These are phyloP conservation scores for Schizosaccharomyces osmophilus DNA, from an alignment of 805 yeast genomes.

Conservation along the genomic window DNA sequence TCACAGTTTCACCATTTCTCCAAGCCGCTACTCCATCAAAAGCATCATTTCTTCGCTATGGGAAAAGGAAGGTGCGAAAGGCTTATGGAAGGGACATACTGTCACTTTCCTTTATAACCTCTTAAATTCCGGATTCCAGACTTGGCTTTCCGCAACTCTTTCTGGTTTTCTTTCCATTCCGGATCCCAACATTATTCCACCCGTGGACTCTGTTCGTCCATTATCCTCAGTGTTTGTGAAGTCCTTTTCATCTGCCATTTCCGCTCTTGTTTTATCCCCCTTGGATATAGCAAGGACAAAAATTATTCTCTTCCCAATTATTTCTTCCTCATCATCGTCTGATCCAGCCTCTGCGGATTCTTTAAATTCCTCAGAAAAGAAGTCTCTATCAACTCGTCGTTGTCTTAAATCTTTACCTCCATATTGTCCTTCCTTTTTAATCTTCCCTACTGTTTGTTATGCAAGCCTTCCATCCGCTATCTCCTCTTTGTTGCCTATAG, in stretches of 20 bases:
- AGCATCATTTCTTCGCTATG: slow-evolving; percentile 16
- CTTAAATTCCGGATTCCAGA: slow-evolving; percentile 49
- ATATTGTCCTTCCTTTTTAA: slow-evolving; percentile 32
- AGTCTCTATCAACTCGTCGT: neutral
- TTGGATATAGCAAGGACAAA: slow-evolving; percentile 58
- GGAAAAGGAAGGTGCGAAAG: slow-evolving; percentile 39
- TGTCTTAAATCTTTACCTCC: slow-evolving; percentile 9
- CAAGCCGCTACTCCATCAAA: neutral
- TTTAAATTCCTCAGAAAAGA: slow-evolving; percentile 14
- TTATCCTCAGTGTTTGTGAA: slow-evolving; percentile 40
- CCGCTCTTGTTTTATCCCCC: slow-evolving; percentile 56
- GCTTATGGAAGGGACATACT: slow-evolving; percentile 38
- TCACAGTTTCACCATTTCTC: neutral
- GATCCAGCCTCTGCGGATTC: slow-evolving; percentile 26
- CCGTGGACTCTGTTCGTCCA: slow-evolving; percentile 59
- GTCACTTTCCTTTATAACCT: slow-evolving; percentile 57
- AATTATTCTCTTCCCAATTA: slow-evolving; percentile 45
- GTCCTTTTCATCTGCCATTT: slow-evolving; percentile 42
- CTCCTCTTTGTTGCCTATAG: slow-evolving; percentile 39
- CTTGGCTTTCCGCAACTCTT: slow-evolving; percentile 76
- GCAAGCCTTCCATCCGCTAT: slow-evolving; percentile 36
- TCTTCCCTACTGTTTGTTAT: slow-evolving; percentile 45
- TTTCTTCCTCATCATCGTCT: slow-evolving; percentile 36
- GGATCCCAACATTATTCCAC: slow-evolving; percentile 68
- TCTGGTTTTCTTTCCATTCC: slow-evolving; percentile 65